Evolutionary conservation across 2,329 filamentous ascomycete species (phyloP), one percentile per base, ranked within the genome.

Genomic region (Teratosphaeria gauchensis): DNA sequence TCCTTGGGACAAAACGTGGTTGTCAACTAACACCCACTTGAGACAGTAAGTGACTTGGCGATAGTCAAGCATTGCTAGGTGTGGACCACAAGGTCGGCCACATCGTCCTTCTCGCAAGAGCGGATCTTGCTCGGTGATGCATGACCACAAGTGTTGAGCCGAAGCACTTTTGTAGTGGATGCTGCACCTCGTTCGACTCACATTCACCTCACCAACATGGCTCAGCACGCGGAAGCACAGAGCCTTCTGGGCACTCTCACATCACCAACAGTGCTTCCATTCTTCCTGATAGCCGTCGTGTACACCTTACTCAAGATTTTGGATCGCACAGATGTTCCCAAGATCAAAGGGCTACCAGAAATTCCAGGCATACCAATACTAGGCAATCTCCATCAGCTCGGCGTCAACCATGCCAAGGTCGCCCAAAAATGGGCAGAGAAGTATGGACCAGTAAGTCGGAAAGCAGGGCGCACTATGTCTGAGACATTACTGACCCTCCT

Each of bases 321-420:
- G 14, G 77, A 77, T 60, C 70, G 69, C 7, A 79, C 77, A 4
- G 77, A 80, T 59, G 72, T 73, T 21, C 77, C 77, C 12, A 76
- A 77, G 61, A 79, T 80, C 67, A 78, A 79, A 61, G 72, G 72
- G 30, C 62, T 80, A 1, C 77, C 77, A 3, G 76, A 78, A 62
- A 71, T 79, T 6, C 76, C 76, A 5, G 77, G 77, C 12, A 68
- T 76, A 0, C 77, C 77, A 16, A 68, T 80, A 2, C 75, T 80
- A 54, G 77, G 77, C 19, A 78, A 75, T 59, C 67, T 80, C 21
- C 65, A 74, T 14, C 74, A 79, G 59, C 69, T 80, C 2, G 77
- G 77, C n/a, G 70, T 71, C 6, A 71, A 76, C 46, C 77, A 80
- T 65, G 76, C 77, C 35, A 72, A 73, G 55, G 76, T 78, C 28